A percentile compares a stretch with the other conserved stretches of the same genome.
Evolutionary conservation across 306 rosid species (phyloP).

Genomic region (Coriaria nepalensis): DNA sequence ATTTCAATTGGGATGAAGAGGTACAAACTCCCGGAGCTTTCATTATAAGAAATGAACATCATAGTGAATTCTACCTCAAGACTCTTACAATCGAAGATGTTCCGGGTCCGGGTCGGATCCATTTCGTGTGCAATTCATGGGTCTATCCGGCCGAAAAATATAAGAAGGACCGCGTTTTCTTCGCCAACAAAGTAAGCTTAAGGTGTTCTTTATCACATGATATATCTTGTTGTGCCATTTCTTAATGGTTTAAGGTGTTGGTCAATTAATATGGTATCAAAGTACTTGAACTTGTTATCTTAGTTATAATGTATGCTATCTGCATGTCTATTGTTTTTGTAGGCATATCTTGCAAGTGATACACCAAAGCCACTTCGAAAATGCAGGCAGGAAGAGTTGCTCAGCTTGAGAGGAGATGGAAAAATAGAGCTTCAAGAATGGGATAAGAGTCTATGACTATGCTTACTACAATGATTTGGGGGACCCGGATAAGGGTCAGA

Average conservation of each 20-base stretch:
- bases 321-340: not conserved
- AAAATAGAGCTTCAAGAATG: slow-evolving; percentile 29
- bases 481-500: slow-evolving; percentile 22
- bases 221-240: too few species aligned
- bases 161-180: slow-evolving; percentile 16
- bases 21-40: too few species aligned
- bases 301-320: too few species aligned
- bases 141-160: slow-evolving; percentile 13
- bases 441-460: slow-evolving; percentile 62
- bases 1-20: too few species aligned
- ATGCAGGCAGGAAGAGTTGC: slow-evolving; percentile 41
- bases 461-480: slow-evolving; percentile 74
- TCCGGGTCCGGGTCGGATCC: slow-evolving; percentile 17
- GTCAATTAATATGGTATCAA: too few species aligned
- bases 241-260: too few species aligned
- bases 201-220: too few species aligned
- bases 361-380: slow-evolving; percentile 35
- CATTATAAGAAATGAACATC: too few species aligned
- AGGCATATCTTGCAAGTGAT: slow-evolving; percentile 59
- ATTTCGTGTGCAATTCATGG: slow-evolving; percentile 26
- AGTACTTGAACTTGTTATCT: too few species aligned
- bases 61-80: slow-evolving; percentile 16
- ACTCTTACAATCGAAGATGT: slow-evolving; percentile 23
- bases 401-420: slow-evolving; percentile 38
- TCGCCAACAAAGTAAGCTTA: slow-evolving; percentile 5